Conservation (phyloP, 768 basidiomycete species). For the Naganishia onofrii region DNA sequence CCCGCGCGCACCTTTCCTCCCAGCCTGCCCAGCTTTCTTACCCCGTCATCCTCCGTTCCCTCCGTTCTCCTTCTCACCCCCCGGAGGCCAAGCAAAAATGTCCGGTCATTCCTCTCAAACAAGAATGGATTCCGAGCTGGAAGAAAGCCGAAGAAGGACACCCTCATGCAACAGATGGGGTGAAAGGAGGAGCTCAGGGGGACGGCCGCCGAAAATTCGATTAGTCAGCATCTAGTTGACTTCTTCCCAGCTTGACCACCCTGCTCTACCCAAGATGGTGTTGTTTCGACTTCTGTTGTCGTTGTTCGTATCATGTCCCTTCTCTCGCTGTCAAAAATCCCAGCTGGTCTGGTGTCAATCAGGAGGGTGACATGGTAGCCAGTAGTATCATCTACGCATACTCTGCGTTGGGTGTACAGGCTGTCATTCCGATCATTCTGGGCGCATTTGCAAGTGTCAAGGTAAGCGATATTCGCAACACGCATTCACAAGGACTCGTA, state of each 20-base stretch:
- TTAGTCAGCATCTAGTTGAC: too few species aligned
- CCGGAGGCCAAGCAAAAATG: constrained; percentile 1
- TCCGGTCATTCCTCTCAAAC: not conserved
- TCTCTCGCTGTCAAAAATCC: not conserved
- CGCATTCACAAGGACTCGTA: not conserved
- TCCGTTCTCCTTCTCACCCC: not conserved
- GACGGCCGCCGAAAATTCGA: not conserved
- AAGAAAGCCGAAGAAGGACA: not conserved
- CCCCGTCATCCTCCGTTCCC: not conserved
- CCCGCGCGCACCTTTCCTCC: not conserved
- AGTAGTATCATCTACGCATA: constrained; percentile 34
- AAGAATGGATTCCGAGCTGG: not conserved
- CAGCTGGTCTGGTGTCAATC: constrained; percentile 13
- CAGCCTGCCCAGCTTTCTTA: not conserved
- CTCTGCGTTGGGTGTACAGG: constrained; percentile 40
- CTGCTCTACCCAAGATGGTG: not conserved
- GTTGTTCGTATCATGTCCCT: too few species aligned
- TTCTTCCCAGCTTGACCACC: too few species aligned
- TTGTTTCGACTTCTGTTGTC: not conserved
- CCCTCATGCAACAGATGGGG: too few species aligned
- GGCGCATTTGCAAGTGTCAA: constrained; percentile 51
- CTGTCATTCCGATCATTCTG: constrained; percentile 44
- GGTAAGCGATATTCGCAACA: constrained; percentile 33
- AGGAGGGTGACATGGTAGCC: not conserved
- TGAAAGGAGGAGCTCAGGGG: too few species aligned